Base-by-base conservation (phyloP, 73 alveolate species). In the Paramecium primaurelia region DNA sequence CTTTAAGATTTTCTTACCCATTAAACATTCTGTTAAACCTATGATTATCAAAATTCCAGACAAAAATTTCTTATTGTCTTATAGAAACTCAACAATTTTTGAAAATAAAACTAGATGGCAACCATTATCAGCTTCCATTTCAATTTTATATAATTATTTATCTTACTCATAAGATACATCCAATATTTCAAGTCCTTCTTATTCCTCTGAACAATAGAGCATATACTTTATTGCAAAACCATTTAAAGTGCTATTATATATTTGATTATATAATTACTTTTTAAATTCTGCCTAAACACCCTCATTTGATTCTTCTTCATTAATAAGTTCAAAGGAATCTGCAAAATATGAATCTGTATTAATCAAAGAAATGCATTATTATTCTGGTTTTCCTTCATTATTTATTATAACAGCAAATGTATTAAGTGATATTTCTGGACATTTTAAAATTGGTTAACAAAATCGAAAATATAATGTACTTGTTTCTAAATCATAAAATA, bases 381-480 rank as follows among this genome's bases (percentile, higher is more conserved):
- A 64, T 32, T 28, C 47, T 26, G 16, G 11, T 34, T 32, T 28
- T 26, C 84, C 84, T 20, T 73, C 59, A 73, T 73, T 73, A 40
- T 73, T 14, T 12, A 73, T 37, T 16, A 73, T 73, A 14, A 73
- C 60, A 73, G 87, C 87, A 16, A 37, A 73, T 37, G 87, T 22
- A 37, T 36, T 73, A 9, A 25, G 8, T 34, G 22, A 8, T 38
- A 22, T 3, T 12, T 20, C 34, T 73, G 87, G 37, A 73, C 87
- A 73, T 37, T 73, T 34, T 37, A 44, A 30, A 6, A 73, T 38
- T 12, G 87, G 58, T 38, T 34, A 20, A 4, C 87, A 73, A 38
- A 73, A 73, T 73, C 87, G 32, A 73, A 73, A 73, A 20, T 73
- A 73, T 7, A 73, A 37, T 30, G 87, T 73, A 20, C 58, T 73